A percentile compares a stretch with the other conserved stretches of the same genome.
Conservation (phyloP, 2,329 filamentous ascomycete genomes). For the Endoconidiophora laricicola region DNA sequence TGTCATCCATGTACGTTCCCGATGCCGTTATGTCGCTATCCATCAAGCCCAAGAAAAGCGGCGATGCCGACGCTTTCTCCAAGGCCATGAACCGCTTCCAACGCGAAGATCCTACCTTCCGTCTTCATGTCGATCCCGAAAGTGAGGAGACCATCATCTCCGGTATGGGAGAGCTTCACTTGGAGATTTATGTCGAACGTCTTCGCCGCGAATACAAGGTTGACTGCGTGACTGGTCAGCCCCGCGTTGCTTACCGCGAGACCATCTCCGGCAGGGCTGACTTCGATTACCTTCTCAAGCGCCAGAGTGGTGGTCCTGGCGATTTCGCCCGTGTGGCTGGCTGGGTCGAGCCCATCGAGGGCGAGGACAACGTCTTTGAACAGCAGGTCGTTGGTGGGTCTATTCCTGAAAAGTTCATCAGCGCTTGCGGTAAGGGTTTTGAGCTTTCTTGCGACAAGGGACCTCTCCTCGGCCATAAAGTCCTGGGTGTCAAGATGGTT, state of each 20-base stretch:
- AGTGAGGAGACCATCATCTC: slow-evolving; percentile 95
- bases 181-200: slow-evolving; percentile 95
- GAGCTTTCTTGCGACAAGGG: slow-evolving; percentile 67
- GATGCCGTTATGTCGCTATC: slow-evolving; percentile 96
- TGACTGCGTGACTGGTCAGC: slow-evolving; percentile 87
- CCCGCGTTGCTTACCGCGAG: slow-evolving; percentile 92
- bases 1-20: slow-evolving; percentile 96
- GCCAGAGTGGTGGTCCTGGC: slow-evolving; percentile 88
- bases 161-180: slow-evolving; percentile 92
- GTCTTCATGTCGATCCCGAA: slow-evolving; percentile 80
- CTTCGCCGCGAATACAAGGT: slow-evolving; percentile 94
- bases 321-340: slow-evolving; percentile 89
- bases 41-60: slow-evolving; percentile 87
- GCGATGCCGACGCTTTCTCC: slow-evolving; percentile 84
- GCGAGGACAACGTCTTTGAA: slow-evolving; percentile 64
- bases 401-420: slow-evolving; percentile 91
- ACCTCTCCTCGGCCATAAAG: slow-evolving; percentile 79
- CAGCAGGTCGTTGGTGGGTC: slow-evolving; percentile 74
- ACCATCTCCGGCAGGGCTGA: slow-evolving; percentile 65
- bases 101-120: slow-evolving; percentile 94
- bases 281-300: slow-evolving; percentile 88
- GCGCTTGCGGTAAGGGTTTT: slow-evolving; percentile 92
- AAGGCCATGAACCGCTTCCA: slow-evolving; percentile 99
- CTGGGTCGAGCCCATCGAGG: slow-evolving; percentile 70
- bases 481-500: slow-evolving; percentile 79